Base-by-base conservation (phyloP, 2,329 filamentous ascomycete species). In the Penicillium sp. region DNA sequence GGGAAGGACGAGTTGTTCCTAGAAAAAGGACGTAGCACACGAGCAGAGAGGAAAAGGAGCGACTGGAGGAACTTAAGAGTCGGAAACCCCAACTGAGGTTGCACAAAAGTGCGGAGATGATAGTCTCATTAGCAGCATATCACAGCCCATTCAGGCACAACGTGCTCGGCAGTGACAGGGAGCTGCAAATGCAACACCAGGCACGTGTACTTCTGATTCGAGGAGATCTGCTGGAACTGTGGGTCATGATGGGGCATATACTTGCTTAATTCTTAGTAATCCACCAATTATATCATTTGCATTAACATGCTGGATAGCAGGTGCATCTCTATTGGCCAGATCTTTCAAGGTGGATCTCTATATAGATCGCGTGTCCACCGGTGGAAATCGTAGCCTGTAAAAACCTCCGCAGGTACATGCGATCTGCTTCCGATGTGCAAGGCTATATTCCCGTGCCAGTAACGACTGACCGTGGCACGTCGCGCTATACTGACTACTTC, bases 121-220 rank as follows among this genome's bases (percentile, higher is more conserved):
- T 12, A 35, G 7, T 15, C 32, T 20, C 28, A 46, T 45, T 28
- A 42, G 40, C 31, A 37, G 32, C 41, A 28, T 37, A 51, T 51
- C 49, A 49, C 46, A 54, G 47, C 50, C 57, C 52, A 50, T 59
- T 44, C 44, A 56, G 50, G 46, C 27, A 52, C 48, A 60, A 59
- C 59, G 59, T 61, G 59, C 59, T 54, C 57, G 55, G 57, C 55
- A 31, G 3, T 25, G 28, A 25, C 37, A 23, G 39, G 43, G 47
- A 35, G 42, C 35, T 40, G 24, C 39, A 27, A 51, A 50, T 49
- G 50, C 35, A 48, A 51, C 44, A 10, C 15, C 46, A 49, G 38
- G 51, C 58, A 60, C 58, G 58, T 60, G 58, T 51, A 49, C 39
- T 31, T 38, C 58, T 60, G 56, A 60, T 60, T 60, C 42, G 58